Conservation (phyloP, 257 asterid genomes). For the Solanum ossicruentum region DNA sequence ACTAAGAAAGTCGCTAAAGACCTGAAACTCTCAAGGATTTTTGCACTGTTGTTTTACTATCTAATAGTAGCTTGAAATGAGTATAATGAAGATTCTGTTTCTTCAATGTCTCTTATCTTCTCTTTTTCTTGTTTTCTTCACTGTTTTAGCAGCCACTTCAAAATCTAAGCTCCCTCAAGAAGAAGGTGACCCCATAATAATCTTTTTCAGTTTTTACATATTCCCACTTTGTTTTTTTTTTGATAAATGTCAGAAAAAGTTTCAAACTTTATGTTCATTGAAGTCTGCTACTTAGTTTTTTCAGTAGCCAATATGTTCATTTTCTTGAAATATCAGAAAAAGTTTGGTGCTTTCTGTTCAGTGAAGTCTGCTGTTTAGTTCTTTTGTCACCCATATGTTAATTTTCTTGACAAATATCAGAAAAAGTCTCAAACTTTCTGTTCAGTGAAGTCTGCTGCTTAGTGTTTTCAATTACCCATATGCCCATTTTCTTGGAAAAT, state of each 20-base stretch:
- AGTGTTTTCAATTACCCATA: background rate
- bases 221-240: background rate
- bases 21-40: background rate
- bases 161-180: constrained; percentile 27
- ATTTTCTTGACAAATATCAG: background rate
- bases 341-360: constrained; percentile 9
- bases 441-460: background rate
- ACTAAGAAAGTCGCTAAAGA: background rate
- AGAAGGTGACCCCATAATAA: constrained; percentile 31
- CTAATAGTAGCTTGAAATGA: background rate
- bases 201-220: background rate
- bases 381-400: background rate
- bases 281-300: background rate
- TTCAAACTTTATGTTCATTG: background rate
- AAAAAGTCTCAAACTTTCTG: constrained; percentile 15
- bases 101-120: constrained; percentile 7
- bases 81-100: constrained; percentile 1
- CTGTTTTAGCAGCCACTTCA: constrained; percentile 20
- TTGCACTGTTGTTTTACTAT: background rate
- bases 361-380: background rate
- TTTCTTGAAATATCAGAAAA: background rate
- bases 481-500: background rate
- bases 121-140: constrained; percentile 15
- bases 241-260: background rate
- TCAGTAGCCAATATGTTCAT: background rate